Conservation (phyloP, 768 basidiomycete species). For the Suillus variegatus region DNA sequence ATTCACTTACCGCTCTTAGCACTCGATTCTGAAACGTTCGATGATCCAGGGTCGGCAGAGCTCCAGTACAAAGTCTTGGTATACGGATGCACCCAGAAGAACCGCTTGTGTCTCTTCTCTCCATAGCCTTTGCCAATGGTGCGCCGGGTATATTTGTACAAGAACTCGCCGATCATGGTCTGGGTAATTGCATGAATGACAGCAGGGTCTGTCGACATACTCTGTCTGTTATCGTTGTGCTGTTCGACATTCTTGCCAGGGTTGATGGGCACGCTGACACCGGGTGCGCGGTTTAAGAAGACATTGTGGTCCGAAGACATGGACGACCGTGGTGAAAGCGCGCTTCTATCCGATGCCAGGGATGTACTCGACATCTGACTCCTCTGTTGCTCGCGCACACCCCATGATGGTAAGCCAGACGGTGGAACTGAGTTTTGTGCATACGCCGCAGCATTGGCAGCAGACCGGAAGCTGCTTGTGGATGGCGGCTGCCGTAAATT, state of each 20-base stretch:
- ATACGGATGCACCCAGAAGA: constrained; percentile 99
- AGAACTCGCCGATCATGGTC: constrained; percentile 99
- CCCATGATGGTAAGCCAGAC: constrained; percentile 48
- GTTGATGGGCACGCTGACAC: constrained; percentile 40
- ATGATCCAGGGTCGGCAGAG: constrained; percentile 88
- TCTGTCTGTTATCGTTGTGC: constrained; percentile 23
- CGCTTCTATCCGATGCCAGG: constrained; percentile 66
- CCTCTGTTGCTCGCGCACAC: constrained; percentile 52
- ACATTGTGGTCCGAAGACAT: constrained; percentile 76
- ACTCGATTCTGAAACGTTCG: constrained; percentile 85
- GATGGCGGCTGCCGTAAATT: constrained; percentile 73
- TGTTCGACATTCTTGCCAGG: constrained; percentile 40
- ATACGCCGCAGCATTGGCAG: constrained; percentile 58
- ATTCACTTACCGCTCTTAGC: constrained; percentile 89
- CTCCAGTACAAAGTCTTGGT: constrained; percentile 99
- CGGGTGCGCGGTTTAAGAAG: constrained; percentile 42
- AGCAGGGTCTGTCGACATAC: constrained; percentile 76
- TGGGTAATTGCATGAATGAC: constrained; percentile 98
- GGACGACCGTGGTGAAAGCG: constrained; percentile 75
- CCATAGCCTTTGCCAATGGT: constrained; percentile 90
- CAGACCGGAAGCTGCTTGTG: constrained; percentile 82
- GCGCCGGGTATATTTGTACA: constrained; percentile 95
- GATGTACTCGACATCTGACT: constrained; percentile 69
- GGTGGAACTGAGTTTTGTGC: constrained; percentile 46
- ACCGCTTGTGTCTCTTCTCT: constrained; percentile 87